These are phyloP conservation scores for Ceratobasidium sp. DNA, from an alignment of 1,284 basidiomycete genomes.

Conservation along the genomic window DNA sequence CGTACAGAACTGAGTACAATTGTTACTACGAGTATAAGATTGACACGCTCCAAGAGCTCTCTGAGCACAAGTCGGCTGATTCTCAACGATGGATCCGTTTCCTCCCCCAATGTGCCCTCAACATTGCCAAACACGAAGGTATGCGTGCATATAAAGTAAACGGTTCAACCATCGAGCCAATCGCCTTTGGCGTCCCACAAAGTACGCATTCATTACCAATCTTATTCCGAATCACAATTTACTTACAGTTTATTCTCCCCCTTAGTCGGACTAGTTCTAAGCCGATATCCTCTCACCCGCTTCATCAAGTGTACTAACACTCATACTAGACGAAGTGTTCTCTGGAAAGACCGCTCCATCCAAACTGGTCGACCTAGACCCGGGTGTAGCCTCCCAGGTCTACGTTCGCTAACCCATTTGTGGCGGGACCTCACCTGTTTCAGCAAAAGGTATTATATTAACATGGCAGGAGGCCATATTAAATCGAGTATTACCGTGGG, in stretches of 20 bases:
- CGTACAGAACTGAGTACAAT: slow-evolving; percentile 86
- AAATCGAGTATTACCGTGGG: too few relatives aligned
- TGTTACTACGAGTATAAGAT: slow-evolving; percentile 96
- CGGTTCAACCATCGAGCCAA: slow-evolving; percentile 82
- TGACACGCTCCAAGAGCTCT: slow-evolving; percentile 83
- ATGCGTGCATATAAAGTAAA: slow-evolving; percentile 94
- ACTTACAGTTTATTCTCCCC: background rate
- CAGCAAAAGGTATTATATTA: too few relatives aligned
- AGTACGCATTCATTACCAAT: slow-evolving; percentile 59
- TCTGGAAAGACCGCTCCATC: slow-evolving; percentile 80
- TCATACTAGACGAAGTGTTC: slow-evolving; percentile 89
- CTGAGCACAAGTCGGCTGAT: slow-evolving; percentile 91
- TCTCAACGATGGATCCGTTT: slow-evolving; percentile 98
- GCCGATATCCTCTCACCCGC: slow-evolving; percentile 94
- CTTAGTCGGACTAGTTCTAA: slow-evolving; percentile 88
- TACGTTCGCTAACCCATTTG: slow-evolving; percentile 56
- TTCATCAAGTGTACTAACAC: slow-evolving; percentile 81
- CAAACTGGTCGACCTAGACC: slow-evolving; percentile 71
- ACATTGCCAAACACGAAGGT: slow-evolving; percentile 93
- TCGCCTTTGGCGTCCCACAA: slow-evolving; percentile 95
- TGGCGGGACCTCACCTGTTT: too few relatives aligned
- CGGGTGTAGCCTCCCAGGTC: slow-evolving; percentile 57
- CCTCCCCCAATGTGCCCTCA: slow-evolving; percentile 90
- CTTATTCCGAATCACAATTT: background rate
- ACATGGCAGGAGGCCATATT: too few relatives aligned